Evolutionary conservation across 169 alveolate genomes (phyloP), one percentile per base, ranked within the genome.

Genomic region (Eimeria acervulina): DNA sequence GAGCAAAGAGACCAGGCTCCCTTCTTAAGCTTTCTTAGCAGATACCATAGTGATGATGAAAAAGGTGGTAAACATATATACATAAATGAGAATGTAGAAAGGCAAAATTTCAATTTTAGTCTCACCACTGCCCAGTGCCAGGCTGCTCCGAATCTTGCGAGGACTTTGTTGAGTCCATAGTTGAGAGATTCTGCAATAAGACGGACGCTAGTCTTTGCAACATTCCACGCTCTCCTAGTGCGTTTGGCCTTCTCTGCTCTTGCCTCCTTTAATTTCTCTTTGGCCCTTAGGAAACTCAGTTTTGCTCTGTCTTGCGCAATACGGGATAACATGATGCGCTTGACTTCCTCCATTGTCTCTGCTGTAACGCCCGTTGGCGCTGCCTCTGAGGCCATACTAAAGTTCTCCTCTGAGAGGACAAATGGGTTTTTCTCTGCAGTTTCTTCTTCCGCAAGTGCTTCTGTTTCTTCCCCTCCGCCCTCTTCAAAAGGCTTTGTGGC

Each of bases 51-150:
- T 6, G 76, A 26, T 66, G 76, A 66, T 8, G 76, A 15, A 44
- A 38, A 80, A 40, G 68, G 63, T 19, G 26, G 26, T 40, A 17
- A 80, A 12, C 33, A 21, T 21, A 17, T 0, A 26, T 21, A 63
- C 12, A 63, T 63, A 6, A 63, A 6, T 28, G 13, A 63, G 21
- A 63, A 63, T 63, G 74, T 28, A 66, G 19, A 17, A 5, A 28
- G 19, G 40, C 28, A n/a, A n/a, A n/a, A 66, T 28, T 26, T 47
- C 5, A 38, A 19, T 28, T 44, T 36, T 42, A 10, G 36, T 44
- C 89, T 80, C 47, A 80, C 89, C 89, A 80, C 33, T 80, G 89
- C 89, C 66, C 66, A 80, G n/a, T 80, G 68, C 89, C 89, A 80
- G 38, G 89, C 89, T 38, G 15, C 47, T 3, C 89, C 89, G n/a